Base-by-base conservation (phyloP, 192 early-diverging fungal genomes). In the Coemansia furcata region DNA sequence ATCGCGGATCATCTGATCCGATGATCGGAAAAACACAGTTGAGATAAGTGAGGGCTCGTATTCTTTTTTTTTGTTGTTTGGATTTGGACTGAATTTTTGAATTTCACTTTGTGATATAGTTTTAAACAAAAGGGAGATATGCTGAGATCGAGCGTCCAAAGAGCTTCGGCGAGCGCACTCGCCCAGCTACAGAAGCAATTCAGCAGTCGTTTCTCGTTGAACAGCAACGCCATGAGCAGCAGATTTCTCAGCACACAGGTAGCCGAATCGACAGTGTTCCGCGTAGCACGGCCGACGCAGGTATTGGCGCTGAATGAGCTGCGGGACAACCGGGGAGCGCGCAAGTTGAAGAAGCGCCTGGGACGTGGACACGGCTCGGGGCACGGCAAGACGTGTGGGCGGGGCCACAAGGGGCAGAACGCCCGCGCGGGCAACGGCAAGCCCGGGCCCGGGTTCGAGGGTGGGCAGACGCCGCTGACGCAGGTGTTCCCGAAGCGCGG, bases 401-500 rank as follows among this genome's bases (percentile, higher is more conserved):
- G 93, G 32, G 95, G 97, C 69, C 88, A 90, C 60, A 97, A 97
- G 80, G 97, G 97, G 61, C 94, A 90, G 73, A 90, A 95, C 38
- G 88, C 92, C 29, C 89, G 93, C 9, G 71, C 87, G 7, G 87
- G 90, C 61, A 93, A 92, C 57, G 77, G 87, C 60, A 86, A 89
- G 49, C 94, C 94, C 19, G 80, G 85, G 21, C 91, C 90, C 3
- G 92, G 88, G 21, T 98, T 94, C 69, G 94, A 97, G 76, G 97
- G 97, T 68, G 97, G 97, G 33, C 95, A 97, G 71, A 93, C 91
- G 17, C 92, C 94, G 49, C 68, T 97, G 44, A 86, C 88, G 26
- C 87, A 87, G 46, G 86, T 88, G 33, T 88, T 97, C 44, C 95
- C 95, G 3, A 94, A 95, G 78, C 87, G 92, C 63, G 95, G 95